Evolutionary conservation across 176 grass and related monocot species (phyloP).

Genomic region (Oryza meridionalis): DNA sequence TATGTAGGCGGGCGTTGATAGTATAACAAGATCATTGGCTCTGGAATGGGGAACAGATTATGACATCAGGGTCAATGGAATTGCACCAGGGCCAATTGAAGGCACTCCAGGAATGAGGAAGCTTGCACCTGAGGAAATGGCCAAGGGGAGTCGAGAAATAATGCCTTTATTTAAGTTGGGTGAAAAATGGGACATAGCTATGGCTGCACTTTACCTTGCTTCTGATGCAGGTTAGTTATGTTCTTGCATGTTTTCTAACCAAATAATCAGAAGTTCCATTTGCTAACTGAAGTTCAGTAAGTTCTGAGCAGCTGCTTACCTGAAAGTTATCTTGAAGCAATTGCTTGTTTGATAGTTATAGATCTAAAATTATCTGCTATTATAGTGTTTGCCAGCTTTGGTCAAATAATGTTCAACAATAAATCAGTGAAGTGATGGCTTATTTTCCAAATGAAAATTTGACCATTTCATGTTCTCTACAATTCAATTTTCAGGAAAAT

Average conservation of each 20-base stretch:
- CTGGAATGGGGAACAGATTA: slow-evolving; percentile 99
- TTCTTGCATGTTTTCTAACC: background rate
- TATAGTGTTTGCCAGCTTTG: background rate
- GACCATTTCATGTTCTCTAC: slow-evolving; percentile 24
- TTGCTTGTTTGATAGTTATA: background rate
- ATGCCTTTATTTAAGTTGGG: slow-evolving; percentile 78
- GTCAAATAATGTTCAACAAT: background rate
- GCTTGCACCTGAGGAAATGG: slow-evolving; percentile 92
- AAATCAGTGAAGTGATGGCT: background rate
- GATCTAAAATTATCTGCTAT: background rate
- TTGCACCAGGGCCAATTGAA: slow-evolving; percentile 82
- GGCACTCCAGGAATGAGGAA: slow-evolving; percentile 91
- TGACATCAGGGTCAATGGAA: slow-evolving; percentile 86
- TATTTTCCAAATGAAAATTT: background rate
- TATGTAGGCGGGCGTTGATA: slow-evolving; percentile 85
- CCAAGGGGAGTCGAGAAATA: slow-evolving; percentile 30
- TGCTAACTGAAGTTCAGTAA: background rate
- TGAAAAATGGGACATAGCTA: slow-evolving; percentile 89
- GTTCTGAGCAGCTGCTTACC: background rate
- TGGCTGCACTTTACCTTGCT: slow-evolving; percentile 87
- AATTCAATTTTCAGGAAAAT: slow-evolving; percentile 75
- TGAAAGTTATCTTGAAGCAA: background rate
- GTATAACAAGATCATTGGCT: slow-evolving; percentile 87
- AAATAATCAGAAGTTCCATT: background rate
- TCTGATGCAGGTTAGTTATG: slow-evolving; percentile 67